Evolutionary conservation across 805 yeast species (phyloP), one percentile per base, ranked within the genome.

Genomic region (Helenozyma baotianmanensis): DNA sequence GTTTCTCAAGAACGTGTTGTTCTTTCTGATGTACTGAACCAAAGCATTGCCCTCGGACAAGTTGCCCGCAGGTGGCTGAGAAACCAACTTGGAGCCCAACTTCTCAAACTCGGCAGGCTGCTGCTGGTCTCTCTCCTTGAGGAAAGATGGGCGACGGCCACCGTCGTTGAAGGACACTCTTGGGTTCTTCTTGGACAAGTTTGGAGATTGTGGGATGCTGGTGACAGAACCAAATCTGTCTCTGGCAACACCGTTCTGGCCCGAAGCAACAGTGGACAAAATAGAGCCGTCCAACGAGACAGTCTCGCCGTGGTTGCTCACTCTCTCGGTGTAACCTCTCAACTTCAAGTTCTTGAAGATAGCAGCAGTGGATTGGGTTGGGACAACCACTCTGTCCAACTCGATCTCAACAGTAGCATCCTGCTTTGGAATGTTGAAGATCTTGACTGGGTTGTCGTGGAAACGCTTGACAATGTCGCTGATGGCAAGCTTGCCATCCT

Each of bases 1-100:
- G 60, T 80, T 82, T 56, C 96, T 78, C 60, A 88, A 72, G 76
- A 90, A 92, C 46, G 96, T 88, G 63, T 90, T 90, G 68, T 84
- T 79, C 48, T 73, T 64, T 57, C 94, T 80, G 56, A 92, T 79
- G 62, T 78, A 76, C 40, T 80, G 76, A 45, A 78, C 72, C 50
- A 92, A 73, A 21, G 92, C 89, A 53, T 89, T 80, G 47, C 89
- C 82, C 41, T 86, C 85, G 25, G 80, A 69, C 41, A 83, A 64
- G 51, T 80, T 82, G 42, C 78, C 73, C 50, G 88, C 82, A 31
- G 78, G 78, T 48, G 83, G 85, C 53, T 78, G 80, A 5, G 80
- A 72, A 56, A 84, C 87, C 53, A 83, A 69, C 50, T 78, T 82
- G 33, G 83, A 74, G 35, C 85, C 83, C 47, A 66, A 52, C 42